Conservation (phyloP, 2,329 filamentous ascomycete genomes). For the Cytospora schulzeri region DNA sequence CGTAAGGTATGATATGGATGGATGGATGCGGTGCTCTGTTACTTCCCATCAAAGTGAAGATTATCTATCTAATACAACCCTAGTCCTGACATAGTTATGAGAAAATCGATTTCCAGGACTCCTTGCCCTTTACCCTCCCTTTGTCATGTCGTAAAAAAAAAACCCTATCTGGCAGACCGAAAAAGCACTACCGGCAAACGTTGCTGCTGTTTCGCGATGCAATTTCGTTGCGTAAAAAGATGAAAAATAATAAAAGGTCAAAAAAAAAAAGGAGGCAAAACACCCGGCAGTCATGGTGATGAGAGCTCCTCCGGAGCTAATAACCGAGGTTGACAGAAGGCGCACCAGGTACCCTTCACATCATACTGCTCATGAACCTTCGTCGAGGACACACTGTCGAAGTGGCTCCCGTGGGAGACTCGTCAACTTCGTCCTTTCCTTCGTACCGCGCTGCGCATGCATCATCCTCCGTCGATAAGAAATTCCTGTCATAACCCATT, state of each 20-base stretch:
- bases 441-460: neutral
- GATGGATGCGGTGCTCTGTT: neutral
- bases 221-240: constrained; percentile 11
- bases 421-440: neutral
- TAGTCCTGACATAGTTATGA: constrained; percentile 26
- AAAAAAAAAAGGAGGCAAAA: constrained; percentile 4
- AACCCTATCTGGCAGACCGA: constrained; percentile 19
- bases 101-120: constrained; percentile 26
- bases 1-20: neutral
- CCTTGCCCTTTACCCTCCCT: constrained; percentile 23
- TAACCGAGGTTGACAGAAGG: constrained; percentile 12
- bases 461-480: neutral
- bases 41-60: constrained; percentile 4
- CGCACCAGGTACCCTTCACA: constrained; percentile 10
- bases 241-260: neutral
- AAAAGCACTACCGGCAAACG: constrained; percentile 11
- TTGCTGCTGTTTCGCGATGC: constrained; percentile 25
- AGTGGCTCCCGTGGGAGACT: neutral
- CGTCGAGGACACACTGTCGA: neutral
- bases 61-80: constrained; percentile 28
- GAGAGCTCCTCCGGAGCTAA: constrained; percentile 4
- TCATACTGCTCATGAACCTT: constrained; percentile 8
- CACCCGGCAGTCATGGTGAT: constrained; percentile 18
- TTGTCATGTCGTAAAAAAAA: constrained; percentile 20
- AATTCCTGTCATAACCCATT: constrained; percentile 8